Conservation (phyloP, 306 rosid species). For the Pyrus betulifolia region DNA sequence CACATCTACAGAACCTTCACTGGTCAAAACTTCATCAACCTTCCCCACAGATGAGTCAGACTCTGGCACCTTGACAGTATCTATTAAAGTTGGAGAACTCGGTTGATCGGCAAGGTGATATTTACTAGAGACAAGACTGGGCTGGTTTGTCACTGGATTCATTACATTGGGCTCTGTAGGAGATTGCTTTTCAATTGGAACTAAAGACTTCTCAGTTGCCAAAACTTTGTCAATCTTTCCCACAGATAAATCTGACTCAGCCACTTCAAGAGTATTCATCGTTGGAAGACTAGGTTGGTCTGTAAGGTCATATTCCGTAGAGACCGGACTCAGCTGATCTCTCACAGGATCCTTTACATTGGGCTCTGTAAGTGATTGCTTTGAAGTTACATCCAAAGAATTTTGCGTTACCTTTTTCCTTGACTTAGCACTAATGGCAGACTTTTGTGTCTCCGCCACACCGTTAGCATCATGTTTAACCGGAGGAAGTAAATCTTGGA, state of each 20-base stretch:
- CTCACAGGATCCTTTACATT: conserved; percentile 18
- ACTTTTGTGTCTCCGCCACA: conserved; percentile 13
- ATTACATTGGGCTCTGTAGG: conserved; percentile 19
- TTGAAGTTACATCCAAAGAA: conserved; percentile 10
- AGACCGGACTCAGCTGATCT: conserved; percentile 22
- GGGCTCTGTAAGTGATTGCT: conserved; percentile 22
- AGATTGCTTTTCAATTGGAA: conserved; percentile 16
- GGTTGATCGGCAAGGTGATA: conserved; percentile 14
- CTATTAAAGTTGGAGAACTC: conserved; percentile 10
- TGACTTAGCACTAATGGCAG: conserved; percentile 16
- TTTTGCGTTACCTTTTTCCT: conserved; percentile 23
- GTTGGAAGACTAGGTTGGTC: conserved; percentile 9
- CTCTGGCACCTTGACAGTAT: neutral
- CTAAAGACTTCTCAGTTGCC: conserved; percentile 6
- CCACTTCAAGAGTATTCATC: neutral
- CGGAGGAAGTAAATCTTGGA: conserved; percentile 52
- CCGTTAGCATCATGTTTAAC: conserved; percentile 29
- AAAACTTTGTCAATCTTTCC: neutral
- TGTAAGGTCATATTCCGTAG: conserved; percentile 5
- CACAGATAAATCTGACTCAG: neutral
- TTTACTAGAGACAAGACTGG: conserved; percentile 10
- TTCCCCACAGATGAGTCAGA: neutral
- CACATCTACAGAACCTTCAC: conserved; percentile 14
- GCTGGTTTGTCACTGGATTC: conserved; percentile 25
- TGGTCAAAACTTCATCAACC: neutral